phyloP scores from a whole-genome alignment of 2,329 filamentous ascomycete species.

The Proliferodiscus dingleyae region DNA sequence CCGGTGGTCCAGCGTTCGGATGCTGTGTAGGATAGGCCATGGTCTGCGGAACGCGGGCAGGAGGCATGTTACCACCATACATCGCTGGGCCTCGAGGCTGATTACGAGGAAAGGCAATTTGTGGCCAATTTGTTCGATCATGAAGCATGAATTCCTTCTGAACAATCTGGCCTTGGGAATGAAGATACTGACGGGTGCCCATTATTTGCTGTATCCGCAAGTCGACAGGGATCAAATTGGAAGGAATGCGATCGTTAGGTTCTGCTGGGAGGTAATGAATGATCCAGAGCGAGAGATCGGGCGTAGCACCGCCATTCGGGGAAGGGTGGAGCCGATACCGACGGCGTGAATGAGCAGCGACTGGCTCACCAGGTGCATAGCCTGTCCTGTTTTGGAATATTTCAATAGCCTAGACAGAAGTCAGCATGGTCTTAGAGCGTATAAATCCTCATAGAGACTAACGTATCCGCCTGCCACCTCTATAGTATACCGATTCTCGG shows the following conservation, averaged over 20 bases:
- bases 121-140: constrained; percentile 86
- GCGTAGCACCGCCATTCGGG: constrained; percentile 62
- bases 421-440: constrained; percentile 9
- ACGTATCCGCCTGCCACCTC: constrained; percentile 66
- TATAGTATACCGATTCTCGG: constrained; percentile 71
- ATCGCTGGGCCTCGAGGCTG: constrained; percentile 36
- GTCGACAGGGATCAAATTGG: constrained; percentile 59
- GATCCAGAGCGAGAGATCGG: constrained; percentile 83
- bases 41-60: constrained; percentile 39
- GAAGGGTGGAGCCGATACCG: constrained; percentile 79
- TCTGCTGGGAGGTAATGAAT: constrained; percentile 83
- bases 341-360: constrained; percentile 72
- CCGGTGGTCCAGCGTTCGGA: constrained; percentile 41
- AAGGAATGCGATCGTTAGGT: constrained; percentile 66
- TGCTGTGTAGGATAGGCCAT: constrained; percentile 58
- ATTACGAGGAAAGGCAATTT: constrained; percentile 64
- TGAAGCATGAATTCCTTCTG: constrained; percentile 94
- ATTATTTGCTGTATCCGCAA: constrained; percentile 57
- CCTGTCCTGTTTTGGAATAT: constrained; percentile 79
- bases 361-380: constrained; percentile 69
- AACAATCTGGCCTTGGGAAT: constrained; percentile 72
- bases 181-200: constrained; percentile 58
- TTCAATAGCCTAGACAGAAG: constrained; percentile 66
- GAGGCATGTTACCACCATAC: constrained; percentile 24
- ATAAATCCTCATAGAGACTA: constrained; percentile 29